Evolutionary conservation across 495 filamentous ascomycete species (phyloP).

Genomic region (Penicillium steckii): DNA sequence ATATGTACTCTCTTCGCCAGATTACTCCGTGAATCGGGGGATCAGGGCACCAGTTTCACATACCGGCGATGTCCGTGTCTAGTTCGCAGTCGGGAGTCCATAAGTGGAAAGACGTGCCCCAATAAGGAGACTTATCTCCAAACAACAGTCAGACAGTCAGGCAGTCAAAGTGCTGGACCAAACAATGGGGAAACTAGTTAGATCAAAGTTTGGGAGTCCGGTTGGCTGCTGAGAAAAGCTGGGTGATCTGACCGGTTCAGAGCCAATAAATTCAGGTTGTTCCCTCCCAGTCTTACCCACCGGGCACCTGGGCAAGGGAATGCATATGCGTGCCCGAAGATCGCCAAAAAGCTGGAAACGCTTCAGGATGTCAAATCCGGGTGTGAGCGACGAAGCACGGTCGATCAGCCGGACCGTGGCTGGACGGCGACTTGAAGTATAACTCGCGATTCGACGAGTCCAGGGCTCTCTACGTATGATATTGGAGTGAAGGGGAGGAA

Average conservation of each 20-base stretch:
- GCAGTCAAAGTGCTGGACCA: neutral
- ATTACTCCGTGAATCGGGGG: no score
- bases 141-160: neutral
- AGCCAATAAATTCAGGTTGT: constrained; percentile 2
- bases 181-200: neutral
- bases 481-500: no score
- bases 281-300: neutral
- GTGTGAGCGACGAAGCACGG: constrained; percentile 1
- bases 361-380: neutral
- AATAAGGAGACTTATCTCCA: neutral
- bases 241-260: constrained; percentile 3
- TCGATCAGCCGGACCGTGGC: constrained; percentile 5
- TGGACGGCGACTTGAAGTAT: neutral
- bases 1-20: neutral
- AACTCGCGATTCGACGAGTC: neutral
- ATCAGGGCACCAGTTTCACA: neutral
- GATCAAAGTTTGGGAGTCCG: constrained; percentile 3
- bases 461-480: no score
- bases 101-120: neutral
- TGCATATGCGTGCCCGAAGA: neutral
- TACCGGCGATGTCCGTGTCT: neutral
- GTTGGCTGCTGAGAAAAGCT: neutral
- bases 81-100: no score
- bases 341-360: neutral
- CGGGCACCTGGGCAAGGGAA: neutral